Evolutionary conservation across 2,329 filamentous ascomycete genomes (phyloP).

Genomic region (Westerdykella aurantiaca): DNA sequence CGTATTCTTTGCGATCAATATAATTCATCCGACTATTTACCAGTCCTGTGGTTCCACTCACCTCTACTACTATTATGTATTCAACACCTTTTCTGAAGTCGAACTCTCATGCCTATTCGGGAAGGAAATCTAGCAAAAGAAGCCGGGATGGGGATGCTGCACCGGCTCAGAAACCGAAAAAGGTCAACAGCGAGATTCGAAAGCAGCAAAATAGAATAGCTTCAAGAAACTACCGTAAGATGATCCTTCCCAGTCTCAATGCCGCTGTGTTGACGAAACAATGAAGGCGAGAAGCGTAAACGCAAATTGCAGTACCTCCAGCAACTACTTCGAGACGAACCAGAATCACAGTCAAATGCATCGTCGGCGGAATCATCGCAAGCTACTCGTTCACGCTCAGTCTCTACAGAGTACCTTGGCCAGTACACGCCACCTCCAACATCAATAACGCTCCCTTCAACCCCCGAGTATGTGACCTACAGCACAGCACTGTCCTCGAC

Average conservation of each 20-base stretch:
- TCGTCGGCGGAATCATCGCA: constrained; percentile 7
- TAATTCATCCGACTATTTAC: constrained; percentile 7
- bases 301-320: constrained; percentile 34
- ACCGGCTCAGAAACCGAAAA: constrained; percentile 23
- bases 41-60: constrained; percentile 2
- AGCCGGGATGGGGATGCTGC: constrained; percentile 5
- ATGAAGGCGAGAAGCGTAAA: constrained; percentile 33
- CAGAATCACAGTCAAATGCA: constrained; percentile 8
- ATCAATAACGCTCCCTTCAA: constrained; percentile 10
- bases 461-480: constrained; percentile 3
- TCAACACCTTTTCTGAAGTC: constrained; percentile 7
- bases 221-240: constrained; percentile 34
- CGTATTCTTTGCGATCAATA: background rate
- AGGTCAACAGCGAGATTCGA: constrained; percentile 33
- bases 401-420: constrained; percentile 14
- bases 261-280: background rate
- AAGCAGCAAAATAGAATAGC: constrained; percentile 37
- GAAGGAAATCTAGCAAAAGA: constrained; percentile 5
- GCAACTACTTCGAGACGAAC: constrained; percentile 24
- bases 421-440: constrained; percentile 3
- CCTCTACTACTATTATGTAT: constrained; percentile 20
- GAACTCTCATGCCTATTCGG: constrained; percentile 4
- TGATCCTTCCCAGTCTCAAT: background rate
- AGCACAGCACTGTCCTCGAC: constrained; percentile 4
- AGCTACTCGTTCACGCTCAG: constrained; percentile 11